Evolutionary conservation across 176 grass and related monocot genomes (phyloP), one percentile per base, ranked within the genome.

Genomic region (Juncus effusus): DNA sequence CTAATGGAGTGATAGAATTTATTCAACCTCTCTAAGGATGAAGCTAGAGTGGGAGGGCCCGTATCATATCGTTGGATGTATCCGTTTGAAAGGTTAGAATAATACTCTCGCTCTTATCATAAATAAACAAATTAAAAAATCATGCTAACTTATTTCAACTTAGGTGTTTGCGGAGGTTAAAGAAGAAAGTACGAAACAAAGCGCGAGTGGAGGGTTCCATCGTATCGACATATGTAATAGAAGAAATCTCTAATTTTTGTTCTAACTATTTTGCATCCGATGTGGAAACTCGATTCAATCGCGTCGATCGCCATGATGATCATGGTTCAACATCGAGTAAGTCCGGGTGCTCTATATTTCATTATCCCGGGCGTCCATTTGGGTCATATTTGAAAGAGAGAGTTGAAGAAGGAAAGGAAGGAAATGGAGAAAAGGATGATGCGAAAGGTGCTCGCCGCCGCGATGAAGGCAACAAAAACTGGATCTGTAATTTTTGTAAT

Each of bases 11-110:
- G n/a, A n/a, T n/a, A n/a, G n/a, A n/a, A n/a, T n/a, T n/a, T n/a
- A n/a, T n/a, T n/a, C n/a, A n/a, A n/a, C n/a, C n/a, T n/a, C n/a
- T n/a, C n/a, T n/a, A n/a, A n/a, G n/a, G n/a, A n/a, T n/a, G n/a
- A n/a, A n/a, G n/a, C n/a, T n/a, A n/a, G n/a, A n/a, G 74, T 13
- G 67, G 67, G 13, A 36, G 74, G 74, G 3, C 61, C 60, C 7
- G 10, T 76, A 4, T n/a, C 42, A 3, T 76, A 11, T 35, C 45
- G 74, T 36, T 76, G 74, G 67, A 79, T 79, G 77, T 79, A 79
- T 36, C 42, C 41, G 2, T 57, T 54, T 64, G 67, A 79, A 16
- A 41, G 58, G 62, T 77, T 19, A 13, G 14, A 37, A 37, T 60
- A 6, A 42, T 6, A 45, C 2, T 11, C 44, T 4, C 45, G 7